Evolutionary conservation across 208 protist genomes (phyloP).

Genomic region (Giardia muris): DNA sequence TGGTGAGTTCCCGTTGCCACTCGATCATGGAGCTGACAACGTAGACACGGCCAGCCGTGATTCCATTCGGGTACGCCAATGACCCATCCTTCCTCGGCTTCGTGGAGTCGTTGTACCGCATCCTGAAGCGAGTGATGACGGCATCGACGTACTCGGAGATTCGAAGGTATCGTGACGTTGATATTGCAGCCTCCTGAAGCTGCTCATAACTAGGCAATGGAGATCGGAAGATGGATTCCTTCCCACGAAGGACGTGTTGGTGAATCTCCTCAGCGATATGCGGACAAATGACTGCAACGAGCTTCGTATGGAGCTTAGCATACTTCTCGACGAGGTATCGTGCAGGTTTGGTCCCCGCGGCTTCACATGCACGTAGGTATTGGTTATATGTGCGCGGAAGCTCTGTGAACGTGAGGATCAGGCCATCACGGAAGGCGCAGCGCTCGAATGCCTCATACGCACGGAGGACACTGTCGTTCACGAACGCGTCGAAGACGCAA

Average conservation of each 20-base stretch:
- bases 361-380: neutral
- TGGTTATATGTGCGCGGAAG: neutral
- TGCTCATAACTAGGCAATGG: neutral
- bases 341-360: no score
- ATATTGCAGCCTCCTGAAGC: neutral
- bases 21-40: neutral
- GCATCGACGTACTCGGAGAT: neutral
- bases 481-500: neutral
- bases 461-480: neutral
- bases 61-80: neutral
- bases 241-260: neutral
- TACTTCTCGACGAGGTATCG: neutral
- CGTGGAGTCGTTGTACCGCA: neutral
- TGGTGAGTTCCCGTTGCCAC: neutral
- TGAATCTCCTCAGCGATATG: slow-evolving; percentile 24
- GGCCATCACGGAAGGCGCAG: slow-evolving; percentile 4
- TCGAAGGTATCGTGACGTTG: neutral
- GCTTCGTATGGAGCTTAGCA: neutral
- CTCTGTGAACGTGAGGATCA: neutral
- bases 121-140: neutral
- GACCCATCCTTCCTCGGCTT: slow-evolving; percentile 19
- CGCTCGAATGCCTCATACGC: neutral
- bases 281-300: neutral
- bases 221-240: neutral
- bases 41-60: neutral